phyloP scores from a whole-genome alignment of 805 yeast species.

The Lachancea meyersii region DNA sequence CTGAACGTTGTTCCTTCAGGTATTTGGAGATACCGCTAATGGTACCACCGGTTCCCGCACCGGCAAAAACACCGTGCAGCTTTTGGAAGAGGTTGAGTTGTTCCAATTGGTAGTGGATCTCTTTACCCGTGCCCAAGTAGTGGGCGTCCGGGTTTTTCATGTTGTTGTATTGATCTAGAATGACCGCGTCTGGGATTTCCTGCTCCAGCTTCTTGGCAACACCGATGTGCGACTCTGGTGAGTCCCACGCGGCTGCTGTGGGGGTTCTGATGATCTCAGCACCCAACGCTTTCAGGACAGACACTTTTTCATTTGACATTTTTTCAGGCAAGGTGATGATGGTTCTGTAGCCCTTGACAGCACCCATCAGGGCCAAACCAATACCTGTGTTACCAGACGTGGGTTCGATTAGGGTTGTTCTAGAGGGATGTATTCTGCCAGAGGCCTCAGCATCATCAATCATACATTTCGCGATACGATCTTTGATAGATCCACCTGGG shows the following conservation, averaged over 20 bases:
- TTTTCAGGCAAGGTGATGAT: conserved; percentile 86
- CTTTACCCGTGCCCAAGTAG: conserved; percentile 77
- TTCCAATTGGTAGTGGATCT: conserved; percentile 73
- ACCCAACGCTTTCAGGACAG: conserved; percentile 81
- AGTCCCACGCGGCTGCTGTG: conserved; percentile 88
- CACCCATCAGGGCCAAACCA: conserved; percentile 81
- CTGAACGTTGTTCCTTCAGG: conserved; percentile 62
- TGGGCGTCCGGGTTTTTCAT: conserved; percentile 78
- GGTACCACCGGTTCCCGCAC: conserved; percentile 95
- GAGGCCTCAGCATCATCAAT: conserved; percentile 74
- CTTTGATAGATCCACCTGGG: conserved; percentile 88
- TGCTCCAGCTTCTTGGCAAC: conserved; percentile 74
- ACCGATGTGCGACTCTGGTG: conserved; percentile 87
- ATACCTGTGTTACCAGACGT: conserved; percentile 91
- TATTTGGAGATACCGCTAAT: conserved; percentile 75
- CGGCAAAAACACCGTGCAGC: conserved; percentile 72
- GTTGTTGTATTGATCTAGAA: conserved; percentile 77
- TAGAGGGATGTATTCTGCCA: conserved; percentile 77
- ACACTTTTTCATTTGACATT: conserved; percentile 86
- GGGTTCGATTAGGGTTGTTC: conserved; percentile 74
- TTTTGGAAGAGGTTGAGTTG: conserved; percentile 40
- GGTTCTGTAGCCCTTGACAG: conserved; percentile 79
- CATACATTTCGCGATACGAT: conserved; percentile 83
- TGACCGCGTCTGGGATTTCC: conserved; percentile 80
- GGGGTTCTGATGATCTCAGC: conserved; percentile 90